Conservation (phyloP, 2,329 filamentous ascomycete species). For the Fusarium incarnatum region DNA sequence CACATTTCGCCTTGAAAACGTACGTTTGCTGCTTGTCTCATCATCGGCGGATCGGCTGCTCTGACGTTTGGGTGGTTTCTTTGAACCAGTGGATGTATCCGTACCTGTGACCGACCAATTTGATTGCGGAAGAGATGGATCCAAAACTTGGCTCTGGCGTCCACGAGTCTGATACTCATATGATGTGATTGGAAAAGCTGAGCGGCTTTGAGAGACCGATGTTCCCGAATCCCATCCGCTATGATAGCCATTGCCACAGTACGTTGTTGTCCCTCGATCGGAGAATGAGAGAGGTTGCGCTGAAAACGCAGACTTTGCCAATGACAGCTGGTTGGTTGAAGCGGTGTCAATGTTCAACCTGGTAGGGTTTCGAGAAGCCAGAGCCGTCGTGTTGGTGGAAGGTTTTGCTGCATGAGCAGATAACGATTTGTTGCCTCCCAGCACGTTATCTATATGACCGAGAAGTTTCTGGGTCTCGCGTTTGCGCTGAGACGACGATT, state of each 20-base stretch:
- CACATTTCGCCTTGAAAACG: conserved; percentile 13
- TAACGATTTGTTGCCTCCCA: conserved; percentile 13
- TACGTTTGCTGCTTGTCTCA: conserved; percentile 11
- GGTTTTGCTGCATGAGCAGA: conserved; percentile 4
- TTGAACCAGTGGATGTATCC: conserved; percentile 11
- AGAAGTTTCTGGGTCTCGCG: conserved; percentile 17
- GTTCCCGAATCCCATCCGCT: conserved; percentile 22
- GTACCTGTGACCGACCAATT: conserved; percentile 11
- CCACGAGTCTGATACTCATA: conserved; percentile 11
- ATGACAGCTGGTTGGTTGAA: conserved; percentile 10
- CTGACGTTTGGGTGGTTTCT: conserved; percentile 30
- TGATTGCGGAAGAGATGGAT: neutral
- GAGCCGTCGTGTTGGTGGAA: neutral
- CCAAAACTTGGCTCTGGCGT: neutral
- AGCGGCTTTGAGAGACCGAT: neutral
- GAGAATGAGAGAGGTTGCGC: neutral
- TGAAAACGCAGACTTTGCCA: neutral
- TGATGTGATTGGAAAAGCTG: neutral
- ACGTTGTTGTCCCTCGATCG: conserved; percentile 16
- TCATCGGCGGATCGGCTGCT: conserved; percentile 35
- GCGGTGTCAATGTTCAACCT: conserved; percentile 1
- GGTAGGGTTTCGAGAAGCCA: neutral
- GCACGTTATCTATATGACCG: conserved; percentile 23
- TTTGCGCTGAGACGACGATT: conserved; percentile 19
- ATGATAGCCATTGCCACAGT: conserved; percentile 10